Base-by-base conservation (phyloP, 257 asterid genomes). In the Ballota nigra region DNA sequence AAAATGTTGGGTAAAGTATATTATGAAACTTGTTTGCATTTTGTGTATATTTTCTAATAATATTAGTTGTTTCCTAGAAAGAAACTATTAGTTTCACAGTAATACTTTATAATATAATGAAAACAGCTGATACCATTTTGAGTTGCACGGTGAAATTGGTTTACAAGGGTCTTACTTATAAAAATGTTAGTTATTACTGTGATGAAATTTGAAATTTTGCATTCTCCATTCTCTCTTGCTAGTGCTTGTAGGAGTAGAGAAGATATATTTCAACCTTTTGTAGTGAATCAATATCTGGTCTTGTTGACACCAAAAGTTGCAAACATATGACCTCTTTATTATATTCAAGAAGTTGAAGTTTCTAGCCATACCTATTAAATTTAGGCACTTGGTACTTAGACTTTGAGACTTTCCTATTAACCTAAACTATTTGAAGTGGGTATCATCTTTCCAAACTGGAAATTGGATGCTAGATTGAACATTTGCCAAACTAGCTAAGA, bases 311-410 rank as follows among this genome's bases (percentile, higher is more conserved):
- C 72, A 49, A 11, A 47, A 18, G 19, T 68, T 69, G 29, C 13
- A 2, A 1, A 4, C 22, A 34, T 38, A 23, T 43, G 6, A 2
- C 36, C 38, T 33, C 38, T 33, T 33, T 26, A 26, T 26, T 26
- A 26, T 28, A 26, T 63, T 70, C 57, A 70, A 63, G 47, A 70
- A 76, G 47, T 43, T 28, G 38, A 55, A 52, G 6, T 51, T 56
- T 18, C 57, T 53, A 18, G 23, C 45, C 5, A 22, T 63, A 65
- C 12, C 23, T 59, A 24, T n/a, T 16, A n/a, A 49, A 40, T 43
- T 60, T 45, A 41, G 36, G 53, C 38, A 55, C 22, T 40, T 41
- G 40, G 8, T 41, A 23, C 69, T 13, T 43, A 47, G 26, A 28
- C 22, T 43, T 6, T 10, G 52, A 58, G 15, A 43, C 60, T 13